Evolutionary conservation across 305 asterid species (phyloP), one percentile per base, ranked within the genome.

Genomic region (Solanum hybrid): DNA sequence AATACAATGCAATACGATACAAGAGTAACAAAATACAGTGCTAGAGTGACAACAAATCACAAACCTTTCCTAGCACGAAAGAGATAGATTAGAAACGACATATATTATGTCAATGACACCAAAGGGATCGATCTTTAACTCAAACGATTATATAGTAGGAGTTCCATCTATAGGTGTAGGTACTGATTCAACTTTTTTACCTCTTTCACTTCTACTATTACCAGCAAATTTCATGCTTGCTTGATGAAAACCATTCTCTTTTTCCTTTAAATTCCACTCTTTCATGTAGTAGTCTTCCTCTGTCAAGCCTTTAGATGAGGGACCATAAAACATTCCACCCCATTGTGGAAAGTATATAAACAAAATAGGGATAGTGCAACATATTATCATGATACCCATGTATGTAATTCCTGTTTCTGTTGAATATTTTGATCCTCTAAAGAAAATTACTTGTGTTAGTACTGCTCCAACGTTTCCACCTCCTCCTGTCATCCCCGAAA

Each of bases 401-500:
- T 93, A 88, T 9, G 94, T 92, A 75, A 97, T 91, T 3, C 99
- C 99, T 12, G 89, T 91, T 79, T 97, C 99, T 11, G 98, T 95
- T 1, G 95, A 83, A 94, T 91, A 95, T 79, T 89, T 90, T 4
- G 99, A 91, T 51, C 99, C 98, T 91, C 98, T 82, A 70, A 96
- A 97, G 95, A 97, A 95, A 9, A 95, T 93, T 32, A 97, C 89
- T 90, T 96, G 99, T 0, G 98, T 95, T n/a, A 97, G 15, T 24
- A 95, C 98, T 0, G 99, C 97, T 0, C 98, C 98, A 0, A 92
- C 93, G 37, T 92, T 97, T 88, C 99, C 99, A 1, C 99, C 99
- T 5, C 95, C 99, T 24, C 99, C 98, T 0, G 99, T 94, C 98
- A 96, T 95, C 88, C 99, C 99, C 0, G 97, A 95, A 76, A 96